These are phyloP conservation scores for Pythium aristosporum DNA, from an alignment of 352 stramenopile genomes.

Conservation along the genomic window DNA sequence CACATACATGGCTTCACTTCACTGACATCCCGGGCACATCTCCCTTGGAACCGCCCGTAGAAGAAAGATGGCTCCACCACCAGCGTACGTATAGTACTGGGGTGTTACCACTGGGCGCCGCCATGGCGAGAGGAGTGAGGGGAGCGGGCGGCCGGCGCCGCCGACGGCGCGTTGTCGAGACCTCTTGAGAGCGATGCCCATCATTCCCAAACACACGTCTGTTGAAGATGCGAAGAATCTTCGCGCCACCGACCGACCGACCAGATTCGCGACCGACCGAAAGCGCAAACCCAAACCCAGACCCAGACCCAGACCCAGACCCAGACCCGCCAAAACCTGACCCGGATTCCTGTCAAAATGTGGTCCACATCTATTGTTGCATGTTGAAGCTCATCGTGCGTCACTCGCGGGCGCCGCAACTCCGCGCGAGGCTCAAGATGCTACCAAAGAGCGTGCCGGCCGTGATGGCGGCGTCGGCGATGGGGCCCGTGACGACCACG, in stretches of 20 bases:
- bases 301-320: too few relatives aligned
- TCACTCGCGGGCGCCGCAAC: conserved; percentile 56
- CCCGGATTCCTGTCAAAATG: not conserved
- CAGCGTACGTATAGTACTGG: not conserved
- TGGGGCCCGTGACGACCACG: conserved; percentile 79
- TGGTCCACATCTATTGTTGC: conserved; percentile 14
- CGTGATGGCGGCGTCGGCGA: conserved; percentile 72
- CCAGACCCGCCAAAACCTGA: conserved; percentile 6
- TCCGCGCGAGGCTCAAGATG: conserved; percentile 68
- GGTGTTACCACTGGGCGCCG: not conserved
- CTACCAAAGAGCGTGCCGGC: conserved; percentile 78
- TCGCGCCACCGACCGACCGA: not conserved
- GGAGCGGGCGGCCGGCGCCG: too few relatives aligned
- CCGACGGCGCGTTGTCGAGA: conserved; percentile 1
- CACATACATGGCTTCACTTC: conserved; percentile 29
- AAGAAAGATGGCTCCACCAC: too few relatives aligned
- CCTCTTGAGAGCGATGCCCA: conserved; percentile 1
- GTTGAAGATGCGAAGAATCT: conserved; percentile 7
- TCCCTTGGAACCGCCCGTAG: too few relatives aligned
- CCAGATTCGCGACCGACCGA: not conserved
- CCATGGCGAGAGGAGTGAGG: not conserved
- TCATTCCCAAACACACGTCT: conserved; percentile 7
- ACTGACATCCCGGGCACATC: too few relatives aligned
- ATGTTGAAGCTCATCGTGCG: not conserved
- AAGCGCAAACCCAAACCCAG: too few relatives aligned